phyloP scores from a whole-genome alignment of 2,329 filamentous ascomycete species.

The Exophiala mesophila region DNA sequence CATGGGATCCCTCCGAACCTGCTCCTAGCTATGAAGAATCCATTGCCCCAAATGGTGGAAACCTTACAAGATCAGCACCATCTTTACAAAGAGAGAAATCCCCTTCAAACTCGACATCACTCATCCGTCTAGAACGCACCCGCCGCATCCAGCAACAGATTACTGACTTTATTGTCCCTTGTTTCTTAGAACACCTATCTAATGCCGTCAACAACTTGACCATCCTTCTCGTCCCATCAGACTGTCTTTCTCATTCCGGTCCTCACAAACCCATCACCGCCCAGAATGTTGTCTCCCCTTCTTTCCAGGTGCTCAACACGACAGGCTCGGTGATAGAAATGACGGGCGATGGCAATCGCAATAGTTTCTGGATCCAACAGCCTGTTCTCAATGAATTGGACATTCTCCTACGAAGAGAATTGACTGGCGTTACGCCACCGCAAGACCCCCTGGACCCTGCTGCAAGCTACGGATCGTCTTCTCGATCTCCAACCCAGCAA shows the following conservation, averaged over 20 bases:
- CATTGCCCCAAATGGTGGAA: slow-evolving; percentile 8
- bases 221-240: slow-evolving; percentile 43
- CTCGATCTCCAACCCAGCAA: neutral
- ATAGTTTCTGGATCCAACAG: slow-evolving; percentile 42
- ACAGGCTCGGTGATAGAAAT: slow-evolving; percentile 34
- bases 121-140: slow-evolving; percentile 29
- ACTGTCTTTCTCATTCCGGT: slow-evolving; percentile 26
- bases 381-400: slow-evolving; percentile 38
- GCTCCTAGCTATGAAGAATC: slow-evolving; percentile 34
- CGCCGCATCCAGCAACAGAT: slow-evolving; percentile 38
- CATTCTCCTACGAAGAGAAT: slow-evolving; percentile 11
- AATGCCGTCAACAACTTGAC: slow-evolving; percentile 41
- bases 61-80: neutral
- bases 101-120: slow-evolving; percentile 25
- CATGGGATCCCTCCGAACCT: slow-evolving; percentile 27
- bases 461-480: neutral
- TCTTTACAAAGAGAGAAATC: slow-evolving; percentile 14
- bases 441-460: neutral
- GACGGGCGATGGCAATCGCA: slow-evolving; percentile 35
- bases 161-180: slow-evolving; percentile 37
- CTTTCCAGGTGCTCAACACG: slow-evolving; percentile 8
- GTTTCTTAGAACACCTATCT: slow-evolving; percentile 36
- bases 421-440: slow-evolving; percentile 1
- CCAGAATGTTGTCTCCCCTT: slow-evolving; percentile 33
- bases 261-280: slow-evolving; percentile 30